Evolutionary conservation across 306 rosid genomes (phyloP), one percentile per base, ranked within the genome.

Genomic region (Pyrus pyrifolia): DNA sequence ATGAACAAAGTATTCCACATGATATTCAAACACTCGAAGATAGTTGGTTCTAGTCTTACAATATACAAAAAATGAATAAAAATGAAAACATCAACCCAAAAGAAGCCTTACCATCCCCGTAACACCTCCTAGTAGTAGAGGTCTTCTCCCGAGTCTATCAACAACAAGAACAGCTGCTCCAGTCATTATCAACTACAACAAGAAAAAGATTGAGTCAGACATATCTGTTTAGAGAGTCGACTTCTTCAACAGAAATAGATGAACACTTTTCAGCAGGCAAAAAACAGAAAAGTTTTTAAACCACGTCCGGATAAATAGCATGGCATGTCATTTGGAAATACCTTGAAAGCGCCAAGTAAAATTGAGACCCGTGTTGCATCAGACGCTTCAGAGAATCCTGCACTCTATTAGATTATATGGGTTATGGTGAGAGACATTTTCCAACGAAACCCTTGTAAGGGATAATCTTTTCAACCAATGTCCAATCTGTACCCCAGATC

Each of bases 291-390:
- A 49, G 14, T 49, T 14, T 49, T 22, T 25, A 57, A 57, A n/a
- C 25, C 3, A 57, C 55, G 1, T 49, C 55, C 2, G 21, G 21
- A 49, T 49, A 49, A 49, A 49, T 49, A 49, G 55, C 55, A 49
- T 15, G 55, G 8, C 21, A 52, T 12, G 40, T 21, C 30, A 10
- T 35, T 62, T 74, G 4, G 51, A 31, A 40, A 40, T 85, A 95
- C 99, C 99, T 96, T 96, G 40, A 96, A 83, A 70, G 82, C 8
- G 67, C 98, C 99, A 76, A 96, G 93, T 82, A 92, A 81, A 82
- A 96, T 88, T 67, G 99, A 92, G 78, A 91, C 97, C 33, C 96
- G 92, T 23, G 99, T 96, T 70, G 99, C 99, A 79, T 96, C 99
- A 72, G 97, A 82, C 68, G 97, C 99, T 73, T 85, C 87, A 6